Evolutionary conservation across 1,139 yeast species (phyloP), one percentile per base, ranked within the genome.

Genomic region (Petasospora rhodanensis): DNA sequence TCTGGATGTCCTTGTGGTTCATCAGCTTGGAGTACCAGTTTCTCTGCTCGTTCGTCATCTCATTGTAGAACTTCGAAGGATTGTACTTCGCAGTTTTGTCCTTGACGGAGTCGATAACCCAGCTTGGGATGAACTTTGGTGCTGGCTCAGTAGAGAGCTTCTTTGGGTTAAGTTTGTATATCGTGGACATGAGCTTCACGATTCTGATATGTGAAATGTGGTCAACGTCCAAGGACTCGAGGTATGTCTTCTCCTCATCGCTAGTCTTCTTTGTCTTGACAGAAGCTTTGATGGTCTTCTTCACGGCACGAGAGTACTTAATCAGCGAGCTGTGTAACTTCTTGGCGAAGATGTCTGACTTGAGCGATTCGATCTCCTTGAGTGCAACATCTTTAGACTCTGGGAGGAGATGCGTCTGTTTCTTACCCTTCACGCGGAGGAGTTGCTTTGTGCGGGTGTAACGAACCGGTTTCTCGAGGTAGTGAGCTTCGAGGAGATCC

Each of bases 1-100:
- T 60, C 46, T 73, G 76, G 12, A 78, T 58, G 7, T 62, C 60
- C 36, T 73, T 73, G 37, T 66, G 64, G 47, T 82, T 82, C 71
- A 80, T 74, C 13, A 81, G 41, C 37, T 67, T 70, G 4, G 86
- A 78, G 13, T 46, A 40, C 31, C 39, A 40, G 24, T 46, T 46
- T 25, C 42, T 42, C 26, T 47, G 38, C 3, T 34, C 41, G 12
- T 43, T 33, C 6, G 28, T 15, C 34, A 48, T 29, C 10, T 34
- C 31, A 23, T 41, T 49, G 31, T 46, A 47, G 14, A 37, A 45
- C 13, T 22, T 17, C 1, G 51, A 43, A n/a, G 52, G 52, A 22
- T 43, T 47, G n/a, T 37, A 18, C 5, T 31, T 28, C 14, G 30
- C 17, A 2, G 24, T 12, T 24, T 46, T 45, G 14, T 46, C 42